Evolutionary conservation across 768 basidiomycete species (phyloP).

Genomic region (Trametes villosa): DNA sequence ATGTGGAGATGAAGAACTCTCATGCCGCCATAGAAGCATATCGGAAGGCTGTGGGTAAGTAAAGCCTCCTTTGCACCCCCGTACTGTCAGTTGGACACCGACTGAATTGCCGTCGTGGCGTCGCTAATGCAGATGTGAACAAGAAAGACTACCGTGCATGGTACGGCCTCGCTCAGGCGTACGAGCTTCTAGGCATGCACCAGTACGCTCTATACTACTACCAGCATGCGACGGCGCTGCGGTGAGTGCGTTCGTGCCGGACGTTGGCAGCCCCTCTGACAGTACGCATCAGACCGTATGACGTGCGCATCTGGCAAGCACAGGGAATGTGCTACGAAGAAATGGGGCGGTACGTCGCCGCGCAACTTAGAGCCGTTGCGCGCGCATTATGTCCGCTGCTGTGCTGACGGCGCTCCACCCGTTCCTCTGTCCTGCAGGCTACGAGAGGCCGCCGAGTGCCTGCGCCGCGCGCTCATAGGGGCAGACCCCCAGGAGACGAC

Average conservation of each 20-base stretch:
- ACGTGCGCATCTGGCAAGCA: conserved; percentile 95
- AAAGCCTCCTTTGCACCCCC: neutral
- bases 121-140: conserved; percentile 72
- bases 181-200: conserved; percentile 96
- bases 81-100: neutral
- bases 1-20: conserved; percentile 98
- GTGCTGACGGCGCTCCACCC: conserved; percentile 13
- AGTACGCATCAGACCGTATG: conserved; percentile 75
- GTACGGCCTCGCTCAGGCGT: conserved; percentile 98
- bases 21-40: conserved; percentile 99
- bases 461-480: conserved; percentile 85
- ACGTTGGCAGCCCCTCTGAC: conserved; percentile 3
- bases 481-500: conserved; percentile 77
- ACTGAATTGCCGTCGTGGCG: conserved; percentile 15
- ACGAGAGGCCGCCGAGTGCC: conserved; percentile 89
- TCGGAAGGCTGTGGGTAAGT: conserved; percentile 88
- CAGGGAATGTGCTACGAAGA: conserved; percentile 94
- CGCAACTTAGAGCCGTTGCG: neutral
- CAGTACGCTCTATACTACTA: conserved; percentile 96
- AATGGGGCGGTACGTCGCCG: conserved; percentile 67
- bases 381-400: conserved; percentile 25
- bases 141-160: conserved; percentile 97
- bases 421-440: conserved; percentile 48
- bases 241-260: conserved; percentile 49
- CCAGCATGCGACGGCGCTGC: conserved; percentile 90